Conservation (phyloP, 106 monocot genomes). For the Phalaenopsis equestris region DNA sequence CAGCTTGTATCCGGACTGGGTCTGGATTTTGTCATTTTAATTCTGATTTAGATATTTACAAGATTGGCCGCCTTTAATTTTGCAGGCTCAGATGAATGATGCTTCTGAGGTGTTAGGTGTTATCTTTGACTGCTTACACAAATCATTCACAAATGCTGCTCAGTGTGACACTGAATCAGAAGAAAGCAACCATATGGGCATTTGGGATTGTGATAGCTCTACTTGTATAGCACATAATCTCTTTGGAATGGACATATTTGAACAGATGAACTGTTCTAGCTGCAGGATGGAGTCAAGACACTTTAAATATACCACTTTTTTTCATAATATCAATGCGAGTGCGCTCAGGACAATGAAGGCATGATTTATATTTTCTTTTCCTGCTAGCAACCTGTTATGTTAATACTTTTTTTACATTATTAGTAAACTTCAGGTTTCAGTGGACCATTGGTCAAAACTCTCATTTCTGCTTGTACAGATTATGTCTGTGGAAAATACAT, state of each 20-base stretch:
- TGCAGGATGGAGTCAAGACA: slow-evolving; percentile 72
- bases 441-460: neutral
- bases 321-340: slow-evolving; percentile 95
- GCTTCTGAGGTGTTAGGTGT: slow-evolving; percentile 94
- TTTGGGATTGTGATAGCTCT: slow-evolving; percentile 72
- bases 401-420: neutral
- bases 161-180: slow-evolving; percentile 25
- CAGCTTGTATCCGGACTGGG: slow-evolving; percentile 40
- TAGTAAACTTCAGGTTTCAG: neutral
- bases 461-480: slow-evolving; percentile 28
- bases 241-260: slow-evolving; percentile 89
- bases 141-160: slow-evolving; percentile 39
- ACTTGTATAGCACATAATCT: slow-evolving; percentile 68
- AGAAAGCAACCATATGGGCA: slow-evolving; percentile 37
- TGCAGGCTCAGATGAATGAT: slow-evolving; percentile 96
- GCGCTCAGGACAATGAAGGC: slow-evolving; percentile 81
- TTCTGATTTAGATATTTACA: neutral
- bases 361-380: slow-evolving; percentile 5
- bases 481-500: slow-evolving; percentile 43
- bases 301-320: slow-evolving; percentile 86
- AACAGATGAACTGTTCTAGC: slow-evolving; percentile 79
- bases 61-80: slow-evolving; percentile 1
- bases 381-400: neutral
- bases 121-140: slow-evolving; percentile 85
- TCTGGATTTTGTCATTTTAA: neutral